Percentiles rank a stretch among this genome's conserved stretches.
These are phyloP conservation scores for Pisolithus marmoratus DNA, from an alignment of 768 basidiomycete genomes.

Conservation along the genomic window DNA sequence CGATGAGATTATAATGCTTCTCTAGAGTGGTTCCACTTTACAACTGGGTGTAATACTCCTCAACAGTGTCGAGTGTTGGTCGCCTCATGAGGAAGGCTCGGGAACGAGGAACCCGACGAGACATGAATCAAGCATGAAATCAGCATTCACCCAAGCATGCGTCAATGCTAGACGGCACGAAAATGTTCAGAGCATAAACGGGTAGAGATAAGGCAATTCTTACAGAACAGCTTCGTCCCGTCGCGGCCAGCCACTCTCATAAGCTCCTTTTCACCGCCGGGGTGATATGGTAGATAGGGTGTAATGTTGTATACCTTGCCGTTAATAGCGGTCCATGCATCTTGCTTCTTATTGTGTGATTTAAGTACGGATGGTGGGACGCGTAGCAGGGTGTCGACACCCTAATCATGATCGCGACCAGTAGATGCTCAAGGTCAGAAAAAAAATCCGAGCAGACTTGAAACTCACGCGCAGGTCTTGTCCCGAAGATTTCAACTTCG, in stretches of 20 bases:
- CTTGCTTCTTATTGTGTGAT: constrained; percentile 73
- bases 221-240: constrained; percentile 92
- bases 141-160: constrained; percentile 96
- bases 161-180: constrained; percentile 56
- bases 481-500: constrained; percentile 77
- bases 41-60: not conserved
- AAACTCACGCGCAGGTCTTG: constrained; percentile 64
- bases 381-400: constrained; percentile 60
- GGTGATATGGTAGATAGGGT: constrained; percentile 85
- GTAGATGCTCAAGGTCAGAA: not conserved
- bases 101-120: constrained; percentile 85
- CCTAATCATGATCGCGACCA: constrained; percentile 40
- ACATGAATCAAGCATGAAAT: constrained; percentile 92
- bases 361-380: constrained; percentile 76
- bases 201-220: constrained; percentile 22
- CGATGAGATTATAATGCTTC: no score
- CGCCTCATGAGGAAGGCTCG: constrained; percentile 44
- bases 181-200: not conserved
- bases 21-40: not conserved
- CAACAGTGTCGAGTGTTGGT: not conserved
- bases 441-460: not conserved
- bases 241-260: constrained; percentile 95
- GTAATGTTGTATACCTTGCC: constrained; percentile 98
- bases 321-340: constrained; percentile 90
- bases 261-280: constrained; percentile 89